A percentile compares a stretch with the other conserved stretches of the same genome.
These are phyloP conservation scores for Zygnema circumcarinatum DNA, from an alignment of 139 green algal genomes.

Conservation along the genomic window DNA sequence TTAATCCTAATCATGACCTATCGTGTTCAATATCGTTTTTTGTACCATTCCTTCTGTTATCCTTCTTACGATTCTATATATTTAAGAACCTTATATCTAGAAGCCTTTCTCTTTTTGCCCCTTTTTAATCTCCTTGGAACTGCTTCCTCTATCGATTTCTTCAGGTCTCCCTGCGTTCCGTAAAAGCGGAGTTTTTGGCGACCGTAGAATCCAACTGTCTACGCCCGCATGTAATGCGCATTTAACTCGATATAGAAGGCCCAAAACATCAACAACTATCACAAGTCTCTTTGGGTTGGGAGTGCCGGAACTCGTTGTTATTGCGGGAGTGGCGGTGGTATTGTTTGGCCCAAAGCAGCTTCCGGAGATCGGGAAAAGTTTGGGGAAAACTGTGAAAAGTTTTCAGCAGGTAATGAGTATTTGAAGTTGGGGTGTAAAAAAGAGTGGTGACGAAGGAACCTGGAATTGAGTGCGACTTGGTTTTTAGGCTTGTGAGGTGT, in stretches of 20 bases:
- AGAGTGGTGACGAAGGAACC: not conserved
- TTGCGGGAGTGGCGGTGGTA: constrained; percentile 62
- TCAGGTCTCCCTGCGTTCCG: not conserved
- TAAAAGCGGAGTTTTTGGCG: not conserved
- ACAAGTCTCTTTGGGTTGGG: constrained; percentile 65
- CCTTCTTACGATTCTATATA: too few species aligned
- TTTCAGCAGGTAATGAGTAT: constrained; percentile 63
- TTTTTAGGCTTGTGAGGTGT: constrained; percentile 4
- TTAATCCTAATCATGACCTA: too few species aligned
- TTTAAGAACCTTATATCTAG: too few species aligned
- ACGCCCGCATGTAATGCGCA: too few species aligned
- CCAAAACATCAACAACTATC: not conserved
- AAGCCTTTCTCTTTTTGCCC: too few species aligned
- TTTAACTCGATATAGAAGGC: not conserved
- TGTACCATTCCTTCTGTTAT: too few species aligned
- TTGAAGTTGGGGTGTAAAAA: not conserved
- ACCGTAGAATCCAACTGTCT: not conserved
- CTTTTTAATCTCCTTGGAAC: too few species aligned
- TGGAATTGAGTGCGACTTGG: not conserved
- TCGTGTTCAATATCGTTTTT: too few species aligned
- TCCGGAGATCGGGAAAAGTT: constrained; percentile 87
- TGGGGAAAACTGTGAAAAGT: constrained; percentile 93
- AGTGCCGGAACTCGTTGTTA: constrained; percentile 64
- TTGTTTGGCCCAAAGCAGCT: constrained; percentile 86
- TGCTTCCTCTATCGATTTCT: not conserved